Base-by-base conservation (phyloP, 257 asterid genomes). In the Solanum corneliomulleri region DNA sequence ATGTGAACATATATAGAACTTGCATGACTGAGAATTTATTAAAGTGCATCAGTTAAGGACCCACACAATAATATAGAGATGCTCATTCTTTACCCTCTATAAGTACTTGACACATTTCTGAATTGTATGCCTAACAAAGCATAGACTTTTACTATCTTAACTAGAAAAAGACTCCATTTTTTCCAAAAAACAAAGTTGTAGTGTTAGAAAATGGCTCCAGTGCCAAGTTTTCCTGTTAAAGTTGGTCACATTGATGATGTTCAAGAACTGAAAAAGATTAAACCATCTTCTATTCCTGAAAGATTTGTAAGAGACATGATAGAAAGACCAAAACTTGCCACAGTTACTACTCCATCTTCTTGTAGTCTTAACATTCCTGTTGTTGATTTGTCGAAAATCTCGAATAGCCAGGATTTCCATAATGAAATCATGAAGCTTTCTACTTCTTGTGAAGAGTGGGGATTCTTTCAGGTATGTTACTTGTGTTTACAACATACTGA, bases 221-320 rank as follows among this genome's bases (percentile, higher is more conserved):
- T 60, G 58, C 90, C 92, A 87, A 41, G 89, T 83, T 88, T 92
- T 77, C 90, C 89, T 9, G 87, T 94, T 88, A 94, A 92, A 87
- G 97, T 95, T 82, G 98, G 99, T 47, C 95, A 94, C 89, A 95
- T 95, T 90, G 96, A 95, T 91, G 99, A 95, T 91, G 99, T 97
- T 21, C 99, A 95, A 90, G 99, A 97, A 88, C 92, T 97, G 9
- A 91, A 88, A 68, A 94, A 90, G 86, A 85, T 56, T 2, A 94
- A 92, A 84, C 47, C 94, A 49, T 85, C 98, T 21, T 86, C 90
- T 15, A 87, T 97, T 66, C 99, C 98, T 49, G 93, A 90, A 47
- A 94, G 99, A 88, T 97, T 97, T 86, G 92, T 97, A 86, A 82
- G 98, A 64, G 96, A 92, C 86, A 72, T 83, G 13, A 85, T 89